Base-by-base conservation (phyloP, 2,329 filamentous ascomycete genomes). In the Ceratocystis cacaofunesta region DNA sequence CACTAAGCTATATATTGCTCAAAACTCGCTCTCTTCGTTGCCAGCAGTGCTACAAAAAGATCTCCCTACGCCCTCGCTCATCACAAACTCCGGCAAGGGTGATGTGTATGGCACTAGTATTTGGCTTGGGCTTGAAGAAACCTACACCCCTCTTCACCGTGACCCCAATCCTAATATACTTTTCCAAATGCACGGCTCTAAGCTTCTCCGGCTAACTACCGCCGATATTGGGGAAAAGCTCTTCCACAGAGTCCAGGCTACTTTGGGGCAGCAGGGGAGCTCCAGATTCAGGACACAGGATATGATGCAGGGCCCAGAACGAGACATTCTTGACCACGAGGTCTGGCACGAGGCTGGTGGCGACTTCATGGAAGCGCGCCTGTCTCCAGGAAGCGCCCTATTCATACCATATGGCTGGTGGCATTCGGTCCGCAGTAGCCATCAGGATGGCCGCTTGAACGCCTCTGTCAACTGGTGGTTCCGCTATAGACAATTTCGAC, bases 131-230 rank as follows among this genome's bases (percentile, higher is more conserved):
- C 78, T 87, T 15, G 85, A 90, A 48, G 90, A 90, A 0, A 96
- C 92, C 0, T 91, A 90, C 70, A 96, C 94, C 0, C 91, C 94
- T 2, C 78, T 96, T 2, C 94, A 99, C 74, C 84, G 88, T 65
- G 94, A 99, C 71, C 94, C 94, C 0, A 97, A 97, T 71, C 90
- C 90, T 0, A 99, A 99, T 72, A 71, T 96, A 0, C 96, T 97
- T 73, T 84, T 89, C 58, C 94, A 99, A 74, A 74, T 97, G 12
- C 84, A 83, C 17, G 85, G 89, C 3, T 75, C 72, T 63, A 99
- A 99, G 74, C 73, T 77, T 0, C 78, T 96, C 17, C 80, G 91
- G n/a, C 73, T 96, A 12, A 79, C 92, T 66, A 76, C 79, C 3
- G 90, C 91, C 0, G 71, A 75, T 0, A 71, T 78, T 2, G 94